Percentiles rank a stretch among this genome's conserved stretches.
Evolutionary conservation across 2,329 filamentous ascomycete species (phyloP).

Genomic region (Cladosporium phlei): DNA sequence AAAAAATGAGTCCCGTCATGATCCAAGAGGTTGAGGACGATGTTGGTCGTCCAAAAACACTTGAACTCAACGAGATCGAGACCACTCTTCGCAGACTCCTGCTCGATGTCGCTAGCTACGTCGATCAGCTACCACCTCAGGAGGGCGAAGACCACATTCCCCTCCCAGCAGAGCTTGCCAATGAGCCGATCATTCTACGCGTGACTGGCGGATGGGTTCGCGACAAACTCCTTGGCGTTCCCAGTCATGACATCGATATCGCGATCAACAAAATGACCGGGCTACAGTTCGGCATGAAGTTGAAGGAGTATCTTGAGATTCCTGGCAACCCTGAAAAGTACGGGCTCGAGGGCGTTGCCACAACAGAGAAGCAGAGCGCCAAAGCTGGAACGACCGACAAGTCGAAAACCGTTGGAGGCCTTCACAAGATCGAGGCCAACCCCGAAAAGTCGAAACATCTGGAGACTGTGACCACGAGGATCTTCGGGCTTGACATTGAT

Average conservation of each 20-base stretch:
- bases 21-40: slow-evolving; percentile 31
- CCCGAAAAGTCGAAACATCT: slow-evolving; percentile 96
- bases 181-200: slow-evolving; percentile 55
- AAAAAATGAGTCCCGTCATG: slow-evolving; percentile 28
- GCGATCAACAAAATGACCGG: slow-evolving; percentile 84
- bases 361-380: slow-evolving; percentile 35
- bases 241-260: slow-evolving; percentile 77
- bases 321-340: slow-evolving; percentile 60
- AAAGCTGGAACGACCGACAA: slow-evolving; percentile 39
- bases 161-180: slow-evolving; percentile 42
- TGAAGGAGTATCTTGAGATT: slow-evolving; percentile 63
- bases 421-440: slow-evolving; percentile 87
- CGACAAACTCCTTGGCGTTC: slow-evolving; percentile 69
- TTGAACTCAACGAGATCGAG: slow-evolving; percentile 66
- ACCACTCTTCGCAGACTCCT: slow-evolving; percentile 68
- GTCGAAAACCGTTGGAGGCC: slow-evolving; percentile 60
- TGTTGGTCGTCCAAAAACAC: slow-evolving; percentile 18
- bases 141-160: slow-evolving; percentile 26
- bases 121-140: slow-evolving; percentile 45
- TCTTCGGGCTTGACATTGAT: slow-evolving; percentile 85
- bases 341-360: slow-evolving; percentile 38
- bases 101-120: slow-evolving; percentile 71
- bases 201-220: slow-evolving; percentile 87
- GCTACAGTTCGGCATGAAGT: slow-evolving; percentile 64
- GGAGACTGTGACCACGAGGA: slow-evolving; percentile 80